Conservation (phyloP, 352 stramenopile genomes). For the Phytophthora meadii region DNA sequence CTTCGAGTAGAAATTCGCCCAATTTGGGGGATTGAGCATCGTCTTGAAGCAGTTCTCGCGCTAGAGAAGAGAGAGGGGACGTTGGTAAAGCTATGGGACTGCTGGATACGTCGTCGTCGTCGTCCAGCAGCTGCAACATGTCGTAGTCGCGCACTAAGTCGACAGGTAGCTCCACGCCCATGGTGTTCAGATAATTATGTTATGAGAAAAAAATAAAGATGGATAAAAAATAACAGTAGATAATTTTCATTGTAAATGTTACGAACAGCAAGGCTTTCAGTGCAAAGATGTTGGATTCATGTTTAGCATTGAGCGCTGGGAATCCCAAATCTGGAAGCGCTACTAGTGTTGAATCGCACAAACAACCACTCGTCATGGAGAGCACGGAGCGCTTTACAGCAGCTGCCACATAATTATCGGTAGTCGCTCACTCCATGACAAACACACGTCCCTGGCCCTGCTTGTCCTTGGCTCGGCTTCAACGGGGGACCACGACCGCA, state of each 20-base stretch:
- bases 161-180: conserved; percentile 38
- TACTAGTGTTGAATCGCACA: conserved; percentile 18
- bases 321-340: not conserved
- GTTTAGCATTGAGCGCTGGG: conserved; percentile 10
- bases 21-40: conserved; percentile 5
- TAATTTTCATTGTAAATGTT: not conserved
- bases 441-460: conserved; percentile 17
- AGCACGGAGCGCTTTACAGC: conserved; percentile 40
- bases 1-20: conserved; percentile 51
- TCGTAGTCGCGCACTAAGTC: conserved; percentile 47
- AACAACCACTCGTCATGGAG: conserved; percentile 26
- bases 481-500: conserved; percentile 11
- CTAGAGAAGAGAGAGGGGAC: not conserved
- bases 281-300: no score
- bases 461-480: conserved; percentile 18
- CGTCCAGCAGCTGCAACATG: conserved; percentile 45
- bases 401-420: conserved; percentile 39
- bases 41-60: conserved; percentile 13
- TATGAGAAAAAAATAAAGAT: no score
- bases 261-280: no score
- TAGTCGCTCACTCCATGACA: conserved; percentile 29
- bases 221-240: conserved; percentile 12
- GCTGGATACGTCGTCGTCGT: conserved; percentile 14
- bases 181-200: conserved; percentile 13
- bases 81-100: not conserved